These are phyloP conservation scores for Ganoderma multipileum DNA, from an alignment of 1,284 basidiomycete species.

Conservation along the genomic window DNA sequence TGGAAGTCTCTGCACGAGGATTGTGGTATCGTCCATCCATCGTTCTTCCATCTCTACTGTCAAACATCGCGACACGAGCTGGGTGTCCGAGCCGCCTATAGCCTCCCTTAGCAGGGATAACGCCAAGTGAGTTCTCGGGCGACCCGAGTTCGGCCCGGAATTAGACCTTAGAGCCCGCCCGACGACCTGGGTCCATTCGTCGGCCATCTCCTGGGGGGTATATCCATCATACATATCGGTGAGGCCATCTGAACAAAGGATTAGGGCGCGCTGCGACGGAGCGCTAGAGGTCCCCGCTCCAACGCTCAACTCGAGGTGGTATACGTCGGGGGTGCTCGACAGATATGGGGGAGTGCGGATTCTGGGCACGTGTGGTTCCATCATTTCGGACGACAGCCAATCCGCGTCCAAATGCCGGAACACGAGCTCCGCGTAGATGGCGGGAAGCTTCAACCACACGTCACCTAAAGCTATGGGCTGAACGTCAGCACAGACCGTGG, in stretches of 20 bases:
- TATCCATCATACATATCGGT: constrained; percentile 55
- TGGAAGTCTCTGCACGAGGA: constrained; percentile 53
- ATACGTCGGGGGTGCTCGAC: constrained; percentile 57
- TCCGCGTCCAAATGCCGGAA: constrained; percentile 57
- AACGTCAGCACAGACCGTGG: neutral
- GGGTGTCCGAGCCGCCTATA: constrained; percentile 59
- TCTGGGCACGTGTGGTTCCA: constrained; percentile 51
- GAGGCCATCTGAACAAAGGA: constrained; percentile 67
- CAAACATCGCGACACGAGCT: constrained; percentile 60
- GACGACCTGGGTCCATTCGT: constrained; percentile 51
- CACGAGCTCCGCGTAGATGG: constrained; percentile 58
- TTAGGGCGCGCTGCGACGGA: constrained; percentile 39
- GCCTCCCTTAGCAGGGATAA: constrained; percentile 60
- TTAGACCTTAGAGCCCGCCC: constrained; percentile 30
- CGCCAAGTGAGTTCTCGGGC: constrained; percentile 43
- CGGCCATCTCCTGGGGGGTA: constrained; percentile 43
- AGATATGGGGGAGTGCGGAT: constrained; percentile 68
- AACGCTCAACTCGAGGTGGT: constrained; percentile 42
- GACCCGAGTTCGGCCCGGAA: constrained; percentile 28
- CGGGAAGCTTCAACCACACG: constrained; percentile 66
- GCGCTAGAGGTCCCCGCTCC: constrained; percentile 21
- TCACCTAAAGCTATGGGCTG: constrained; percentile 62
- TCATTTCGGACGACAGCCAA: constrained; percentile 49
- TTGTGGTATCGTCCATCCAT: constrained; percentile 78
- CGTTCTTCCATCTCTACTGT: constrained; percentile 67